phyloP scores from a whole-genome alignment of 495 filamentous ascomycete species.

The Aspergillus incahuasiensis region DNA sequence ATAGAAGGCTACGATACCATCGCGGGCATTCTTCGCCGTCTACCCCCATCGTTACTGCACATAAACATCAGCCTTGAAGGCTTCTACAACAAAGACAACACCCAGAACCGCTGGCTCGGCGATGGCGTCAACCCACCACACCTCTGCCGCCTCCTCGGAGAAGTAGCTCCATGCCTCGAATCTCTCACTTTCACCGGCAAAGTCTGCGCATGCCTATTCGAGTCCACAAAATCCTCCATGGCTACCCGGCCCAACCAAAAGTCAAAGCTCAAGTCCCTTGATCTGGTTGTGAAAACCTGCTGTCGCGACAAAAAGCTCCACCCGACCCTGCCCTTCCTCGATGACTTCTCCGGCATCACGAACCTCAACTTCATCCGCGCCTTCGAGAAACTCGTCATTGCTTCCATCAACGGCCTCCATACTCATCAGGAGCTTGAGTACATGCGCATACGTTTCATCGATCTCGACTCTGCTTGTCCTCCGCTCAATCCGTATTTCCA shows the following conservation, averaged over 20 bases:
- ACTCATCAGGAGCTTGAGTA: conserved; percentile 49
- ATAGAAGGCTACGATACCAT: conserved; percentile 63
- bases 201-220: conserved; percentile 57
- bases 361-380: conserved; percentile 62
- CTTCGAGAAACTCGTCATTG: conserved; percentile 60
- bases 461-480: conserved; percentile 53
- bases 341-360: conserved; percentile 60
- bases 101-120: conserved; percentile 23
- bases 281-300: conserved; percentile 65
- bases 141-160: conserved; percentile 56
- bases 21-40: conserved; percentile 48
- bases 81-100: conserved; percentile 56
- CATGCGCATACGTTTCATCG: conserved; percentile 66
- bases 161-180: conserved; percentile 52
- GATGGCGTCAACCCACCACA: conserved; percentile 22
- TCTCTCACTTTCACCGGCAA: conserved; percentile 63
- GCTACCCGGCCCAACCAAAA: conserved; percentile 26
- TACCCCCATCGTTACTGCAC: conserved; percentile 51
- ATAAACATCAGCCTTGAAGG: conserved; percentile 64
- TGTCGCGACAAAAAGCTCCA: conserved; percentile 49
- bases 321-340: conserved; percentile 20
- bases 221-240: conserved; percentile 35
- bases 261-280: conserved; percentile 53
- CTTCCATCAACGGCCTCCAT: conserved; percentile 53
- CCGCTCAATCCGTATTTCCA: conserved; percentile 65